Evolutionary conservation across 345 rosid species (phyloP).

Genomic region (Aurinia saxatilis): DNA sequence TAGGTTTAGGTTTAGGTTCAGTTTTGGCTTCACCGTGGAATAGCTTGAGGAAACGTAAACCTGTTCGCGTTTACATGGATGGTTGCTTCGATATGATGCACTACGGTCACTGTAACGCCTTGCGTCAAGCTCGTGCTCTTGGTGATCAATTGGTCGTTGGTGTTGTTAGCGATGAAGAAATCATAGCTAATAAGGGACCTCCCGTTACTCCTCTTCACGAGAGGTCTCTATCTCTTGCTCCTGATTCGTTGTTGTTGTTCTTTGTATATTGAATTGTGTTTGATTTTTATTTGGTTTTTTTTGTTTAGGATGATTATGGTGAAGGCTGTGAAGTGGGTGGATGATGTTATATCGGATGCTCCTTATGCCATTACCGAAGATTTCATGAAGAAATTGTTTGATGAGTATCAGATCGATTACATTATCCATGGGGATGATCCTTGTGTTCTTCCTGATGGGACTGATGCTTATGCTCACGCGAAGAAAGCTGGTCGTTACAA

Average conservation of each 20-base stretch:
- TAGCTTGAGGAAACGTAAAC: conserved; percentile 42
- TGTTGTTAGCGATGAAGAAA: conserved; percentile 90
- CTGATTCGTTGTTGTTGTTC: neutral
- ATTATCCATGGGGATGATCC: conserved; percentile 97
- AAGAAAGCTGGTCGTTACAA: conserved; percentile 88
- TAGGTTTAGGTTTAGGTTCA: conserved; percentile 27
- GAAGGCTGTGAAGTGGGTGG: conserved; percentile 94
- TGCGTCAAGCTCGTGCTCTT: conserved; percentile 82
- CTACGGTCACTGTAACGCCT: conserved; percentile 89
- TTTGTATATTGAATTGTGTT: neutral
- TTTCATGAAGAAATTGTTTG: conserved; percentile 74
- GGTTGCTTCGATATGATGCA: conserved; percentile 99
- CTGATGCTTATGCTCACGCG: conserved; percentile 90
- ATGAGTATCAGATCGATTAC: conserved; percentile 80
- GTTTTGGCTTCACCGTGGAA: conserved; percentile 31
- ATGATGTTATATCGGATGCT: conserved; percentile 80
- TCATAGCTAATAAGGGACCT: conserved; percentile 86
- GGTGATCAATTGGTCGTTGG: conserved; percentile 95
- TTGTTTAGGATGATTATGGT: conserved; percentile 65
- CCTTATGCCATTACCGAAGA: conserved; percentile 88
- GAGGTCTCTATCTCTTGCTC: conserved; percentile 41
- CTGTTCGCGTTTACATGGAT: conserved; percentile 88
- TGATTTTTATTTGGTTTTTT: neutral
- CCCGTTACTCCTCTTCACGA: conserved; percentile 87
- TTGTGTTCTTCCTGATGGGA: conserved; percentile 90